These are phyloP conservation scores for Dryas alaskensis DNA, from an alignment of 306 rosid species.

Conservation along the genomic window DNA sequence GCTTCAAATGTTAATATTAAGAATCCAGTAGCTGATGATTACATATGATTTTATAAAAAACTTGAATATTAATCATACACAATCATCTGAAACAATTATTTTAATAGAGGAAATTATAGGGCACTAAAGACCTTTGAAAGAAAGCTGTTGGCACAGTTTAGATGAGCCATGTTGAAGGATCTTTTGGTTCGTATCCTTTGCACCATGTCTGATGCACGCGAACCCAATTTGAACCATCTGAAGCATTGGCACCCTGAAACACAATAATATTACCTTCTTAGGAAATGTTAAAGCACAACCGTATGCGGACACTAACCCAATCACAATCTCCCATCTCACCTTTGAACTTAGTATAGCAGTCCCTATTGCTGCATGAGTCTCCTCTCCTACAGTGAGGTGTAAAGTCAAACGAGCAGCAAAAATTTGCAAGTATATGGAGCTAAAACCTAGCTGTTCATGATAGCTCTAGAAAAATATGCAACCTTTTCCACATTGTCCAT, in stretches of 20 bases:
- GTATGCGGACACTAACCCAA: neutral
- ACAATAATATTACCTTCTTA: conserved; percentile 15
- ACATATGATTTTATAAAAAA: conserved; percentile 3
- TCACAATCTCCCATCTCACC: conserved; percentile 27
- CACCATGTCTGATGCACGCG: conserved; percentile 65
- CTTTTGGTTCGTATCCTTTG: conserved; percentile 35
- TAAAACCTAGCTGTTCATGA: neutral
- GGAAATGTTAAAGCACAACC: conserved; percentile 7
- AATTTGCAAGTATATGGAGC: neutral
- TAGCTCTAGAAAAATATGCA: neutral
- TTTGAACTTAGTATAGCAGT: conserved; percentile 40
- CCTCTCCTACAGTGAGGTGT: conserved; percentile 32
- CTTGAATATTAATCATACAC: neutral
- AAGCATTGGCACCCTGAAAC: conserved; percentile 46
- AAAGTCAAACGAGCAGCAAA: conserved; percentile 8
- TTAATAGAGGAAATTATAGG: conserved; percentile 19
- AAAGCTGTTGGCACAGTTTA: conserved; percentile 27
- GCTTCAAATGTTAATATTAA: no score
- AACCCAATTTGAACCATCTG: conserved; percentile 47
- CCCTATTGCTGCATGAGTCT: conserved; percentile 17
- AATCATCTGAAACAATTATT: conserved; percentile 32
- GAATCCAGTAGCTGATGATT: neutral
- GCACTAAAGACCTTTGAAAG: conserved; percentile 12
- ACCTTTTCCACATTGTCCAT: neutral
- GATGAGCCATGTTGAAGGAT: conserved; percentile 33